Conservation (phyloP, 805 yeast species). For the Wickerhamomyces kurtzmanii region DNA sequence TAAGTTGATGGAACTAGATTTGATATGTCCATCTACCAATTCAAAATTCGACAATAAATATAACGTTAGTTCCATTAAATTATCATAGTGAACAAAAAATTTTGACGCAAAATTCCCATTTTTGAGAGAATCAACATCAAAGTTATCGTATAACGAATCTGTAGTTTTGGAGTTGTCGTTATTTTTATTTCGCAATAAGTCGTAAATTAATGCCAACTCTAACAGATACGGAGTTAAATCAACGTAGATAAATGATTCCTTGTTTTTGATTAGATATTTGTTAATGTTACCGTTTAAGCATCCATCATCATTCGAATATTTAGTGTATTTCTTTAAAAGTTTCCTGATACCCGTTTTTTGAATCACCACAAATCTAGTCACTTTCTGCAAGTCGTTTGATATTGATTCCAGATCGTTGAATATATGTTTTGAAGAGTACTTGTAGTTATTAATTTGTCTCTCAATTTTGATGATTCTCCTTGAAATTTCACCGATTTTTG, state of each 20-base stretch:
- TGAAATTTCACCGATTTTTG: conserved; percentile 62
- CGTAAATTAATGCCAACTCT: conserved; percentile 46
- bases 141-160: conserved; percentile 14
- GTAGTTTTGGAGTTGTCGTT: not conserved
- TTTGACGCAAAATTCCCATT: conserved; percentile 24
- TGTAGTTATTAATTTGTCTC: conserved; percentile 22
- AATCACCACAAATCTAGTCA: conserved; percentile 60
- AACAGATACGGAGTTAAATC: conserved; percentile 54
- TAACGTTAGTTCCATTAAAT: conserved; percentile 42
- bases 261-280: conserved; percentile 27
- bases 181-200: conserved; percentile 26
- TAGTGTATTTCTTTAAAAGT: conserved; percentile 58
- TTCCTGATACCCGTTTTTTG: conserved; percentile 71
- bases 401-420: conserved; percentile 31
- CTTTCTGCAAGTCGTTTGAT: conserved; percentile 45
- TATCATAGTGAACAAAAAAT: conserved; percentile 54
- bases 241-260: conserved; percentile 47
- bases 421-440: too few relatives aligned
- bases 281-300: conserved; percentile 17
- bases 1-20: too few relatives aligned
- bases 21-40: too few relatives aligned
- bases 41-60: conserved; percentile 32
- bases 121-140: conserved; percentile 26
- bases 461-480: conserved; percentile 33
- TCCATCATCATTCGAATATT: conserved; percentile 28